A percentile compares a stretch with the other conserved stretches of the same genome.
Evolutionary conservation across 2,329 filamentous ascomycete genomes (phyloP).

Genomic region (Trichoderma citrinoviride): DNA sequence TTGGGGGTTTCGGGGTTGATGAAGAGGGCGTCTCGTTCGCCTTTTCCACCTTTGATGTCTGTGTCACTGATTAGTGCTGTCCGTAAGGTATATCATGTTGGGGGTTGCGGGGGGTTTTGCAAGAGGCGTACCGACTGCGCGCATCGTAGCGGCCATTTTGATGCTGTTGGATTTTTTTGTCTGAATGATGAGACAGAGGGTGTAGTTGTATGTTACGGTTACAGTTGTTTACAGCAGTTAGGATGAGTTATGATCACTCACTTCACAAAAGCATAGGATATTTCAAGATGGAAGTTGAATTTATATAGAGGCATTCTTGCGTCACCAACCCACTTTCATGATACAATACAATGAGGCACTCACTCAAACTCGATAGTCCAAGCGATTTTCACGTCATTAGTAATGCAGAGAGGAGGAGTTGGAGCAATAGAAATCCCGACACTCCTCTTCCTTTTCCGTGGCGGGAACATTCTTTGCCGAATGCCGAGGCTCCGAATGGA

Average conservation of each 20-base stretch:
- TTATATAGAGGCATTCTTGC: neutral
- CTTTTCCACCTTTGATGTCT: slow-evolving; percentile 60
- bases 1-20: slow-evolving; percentile 54
- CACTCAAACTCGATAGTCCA: neutral
- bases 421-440: neutral
- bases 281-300: neutral
- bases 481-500: neutral
- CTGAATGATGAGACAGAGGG: neutral
- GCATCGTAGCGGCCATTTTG: slow-evolving; percentile 40
- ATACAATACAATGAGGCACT: neutral
- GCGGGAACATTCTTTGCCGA: neutral
- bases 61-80: neutral
- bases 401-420: slow-evolving; percentile 16
- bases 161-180: neutral
- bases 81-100: neutral
- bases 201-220: neutral
- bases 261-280: neutral
- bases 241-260: neutral
- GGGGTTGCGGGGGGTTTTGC: neutral
- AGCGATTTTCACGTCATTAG: neutral
- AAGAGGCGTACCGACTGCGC: slow-evolving; percentile 41
- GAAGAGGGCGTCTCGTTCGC: slow-evolving; percentile 56
- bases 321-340: slow-evolving; percentile 8
- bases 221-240: neutral
- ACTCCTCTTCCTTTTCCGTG: neutral